Evolutionary conservation across 208 protist genomes (phyloP), one percentile per base, ranked within the genome.

Genomic region (Trypanosoma scelopori): DNA sequence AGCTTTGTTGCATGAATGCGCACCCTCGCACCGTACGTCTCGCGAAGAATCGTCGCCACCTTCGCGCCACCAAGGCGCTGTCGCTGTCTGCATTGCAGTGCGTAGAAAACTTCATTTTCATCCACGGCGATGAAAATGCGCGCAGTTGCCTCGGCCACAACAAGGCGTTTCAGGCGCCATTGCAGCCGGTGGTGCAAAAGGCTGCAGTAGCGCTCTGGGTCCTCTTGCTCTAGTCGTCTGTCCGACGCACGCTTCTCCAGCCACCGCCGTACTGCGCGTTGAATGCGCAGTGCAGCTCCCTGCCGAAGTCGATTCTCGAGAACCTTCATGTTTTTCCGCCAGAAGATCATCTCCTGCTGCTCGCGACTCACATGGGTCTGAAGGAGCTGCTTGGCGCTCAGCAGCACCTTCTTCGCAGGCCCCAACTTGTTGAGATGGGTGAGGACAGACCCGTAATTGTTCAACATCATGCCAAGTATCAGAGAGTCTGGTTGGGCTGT

Each of bases 241-340:
- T 79, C 65, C 25, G 70, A 22, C 7, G 58, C 71, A 20, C 67
- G 70, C 63, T 70, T 67, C 69, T 82, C 78, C 39, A 77, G 67
- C 78, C 78, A 88, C 25, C 70, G 71, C 25, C 82, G 73, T 47
- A 88, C 82, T 23, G 78, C 78, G 9, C 75, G 67, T 1, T 78
- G 78, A 51, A 88, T 84, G 13, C 80, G 59, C 25, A 68, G 48
- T 6, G 78, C 67, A 2, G 78, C 78, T 41, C 71, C 77, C 20
- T 78, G 72, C 13, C 65, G 74, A 18, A 82, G 53, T 30, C 76
- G 67, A 55, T 61, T 58, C 22, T 72, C 67, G 45, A 82, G 70
- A 13, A 69, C 59, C 25, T 73, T 71, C 37, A 77, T 81, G 60
- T 88, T 70, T 59, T 84, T 84, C 51, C 71, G 28, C 74, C 76